Percentiles rank a stretch among this genome's conserved stretches.
These are phyloP conservation scores for Sarocladium oryzae DNA, from an alignment of 2,329 filamentous ascomycete species.

Conservation along the genomic window DNA sequence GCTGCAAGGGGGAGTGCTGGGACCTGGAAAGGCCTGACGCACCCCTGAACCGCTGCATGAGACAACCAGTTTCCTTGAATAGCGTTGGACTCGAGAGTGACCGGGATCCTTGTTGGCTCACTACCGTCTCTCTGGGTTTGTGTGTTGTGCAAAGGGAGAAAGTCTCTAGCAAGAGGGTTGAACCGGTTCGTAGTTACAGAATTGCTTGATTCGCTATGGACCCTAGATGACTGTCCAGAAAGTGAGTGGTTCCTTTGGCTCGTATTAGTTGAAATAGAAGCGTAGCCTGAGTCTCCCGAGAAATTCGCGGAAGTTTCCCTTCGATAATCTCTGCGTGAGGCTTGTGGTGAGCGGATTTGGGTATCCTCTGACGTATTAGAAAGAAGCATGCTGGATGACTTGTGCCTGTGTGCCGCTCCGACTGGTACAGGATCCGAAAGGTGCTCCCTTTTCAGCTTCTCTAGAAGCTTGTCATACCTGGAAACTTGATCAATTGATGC, in stretches of 20 bases:
- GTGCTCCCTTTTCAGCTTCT: not conserved
- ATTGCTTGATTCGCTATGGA: not conserved
- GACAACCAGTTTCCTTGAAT: not conserved
- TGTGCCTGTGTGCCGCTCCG: no score
- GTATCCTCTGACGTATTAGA: slow-evolving; percentile 1
- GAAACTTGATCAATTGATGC: not conserved
- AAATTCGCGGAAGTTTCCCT: not conserved
- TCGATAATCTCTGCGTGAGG: not conserved
- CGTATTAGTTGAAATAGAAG: not conserved
- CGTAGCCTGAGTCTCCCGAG: slow-evolving; percentile 11
- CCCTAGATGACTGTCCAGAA: not conserved
- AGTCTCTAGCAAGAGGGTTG: slow-evolving; percentile 5
- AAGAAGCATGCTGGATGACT: no score
- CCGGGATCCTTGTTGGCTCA: not conserved
- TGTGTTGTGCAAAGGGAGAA: not conserved
- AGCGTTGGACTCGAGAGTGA: not conserved
- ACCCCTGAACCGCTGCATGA: not conserved
- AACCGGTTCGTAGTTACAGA: not conserved
- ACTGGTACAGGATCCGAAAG: no score
- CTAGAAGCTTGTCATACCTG: not conserved
- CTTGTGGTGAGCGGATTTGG: not conserved
- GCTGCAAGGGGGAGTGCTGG: not conserved
- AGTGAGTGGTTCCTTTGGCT: not conserved
- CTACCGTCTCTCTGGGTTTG: no score
- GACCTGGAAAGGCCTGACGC: not conserved